Evolutionary conservation across 2,329 filamentous ascomycete species (phyloP).

Genomic region (Botrytis squamosa): DNA sequence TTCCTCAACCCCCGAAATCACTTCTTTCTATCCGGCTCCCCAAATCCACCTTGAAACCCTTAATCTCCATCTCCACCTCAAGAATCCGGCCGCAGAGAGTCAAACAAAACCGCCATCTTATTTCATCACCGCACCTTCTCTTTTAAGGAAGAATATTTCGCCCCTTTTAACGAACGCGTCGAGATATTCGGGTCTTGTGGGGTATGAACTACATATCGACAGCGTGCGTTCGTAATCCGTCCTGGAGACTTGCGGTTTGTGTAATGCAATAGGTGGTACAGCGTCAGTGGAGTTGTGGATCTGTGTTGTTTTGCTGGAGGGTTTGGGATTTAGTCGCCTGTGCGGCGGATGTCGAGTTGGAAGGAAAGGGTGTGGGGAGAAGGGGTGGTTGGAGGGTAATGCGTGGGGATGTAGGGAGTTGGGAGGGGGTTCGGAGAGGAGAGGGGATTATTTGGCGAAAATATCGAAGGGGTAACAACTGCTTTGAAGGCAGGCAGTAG

Average conservation of each 20-base stretch:
- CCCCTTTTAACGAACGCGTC: slow-evolving; percentile 21
- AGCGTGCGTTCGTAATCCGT: slow-evolving; percentile 42
- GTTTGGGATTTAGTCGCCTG: slow-evolving; percentile 29
- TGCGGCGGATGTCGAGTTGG: slow-evolving; percentile 22
- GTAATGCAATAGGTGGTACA: slow-evolving; percentile 37
- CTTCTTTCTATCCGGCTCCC: not conserved
- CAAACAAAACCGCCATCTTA: not conserved
- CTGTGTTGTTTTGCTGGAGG: slow-evolving; percentile 37
- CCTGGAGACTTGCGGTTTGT: slow-evolving; percentile 36
- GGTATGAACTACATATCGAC: slow-evolving; percentile 38
- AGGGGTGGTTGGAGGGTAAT: slow-evolving; percentile 30
- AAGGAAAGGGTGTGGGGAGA: slow-evolving; percentile 28
- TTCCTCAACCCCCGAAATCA: not conserved
- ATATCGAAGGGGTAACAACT: slow-evolving; percentile 17
- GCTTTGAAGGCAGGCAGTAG: not conserved
- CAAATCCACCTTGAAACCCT: not conserved
- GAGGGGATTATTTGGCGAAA: slow-evolving; percentile 32
- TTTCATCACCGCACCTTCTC: slow-evolving; percentile 22
- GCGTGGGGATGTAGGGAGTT: slow-evolving; percentile 30
- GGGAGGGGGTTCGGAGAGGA: slow-evolving; percentile 23
- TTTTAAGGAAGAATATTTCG: slow-evolving; percentile 33
- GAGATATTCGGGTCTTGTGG: not conserved
- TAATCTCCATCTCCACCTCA: slow-evolving; percentile 8
- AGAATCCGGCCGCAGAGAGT: slow-evolving; percentile 16
- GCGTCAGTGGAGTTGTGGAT: slow-evolving; percentile 40